Evolutionary conservation across 1,139 yeast species (phyloP), one percentile per base, ranked within the genome.

Genomic region (Pichia sp.): DNA sequence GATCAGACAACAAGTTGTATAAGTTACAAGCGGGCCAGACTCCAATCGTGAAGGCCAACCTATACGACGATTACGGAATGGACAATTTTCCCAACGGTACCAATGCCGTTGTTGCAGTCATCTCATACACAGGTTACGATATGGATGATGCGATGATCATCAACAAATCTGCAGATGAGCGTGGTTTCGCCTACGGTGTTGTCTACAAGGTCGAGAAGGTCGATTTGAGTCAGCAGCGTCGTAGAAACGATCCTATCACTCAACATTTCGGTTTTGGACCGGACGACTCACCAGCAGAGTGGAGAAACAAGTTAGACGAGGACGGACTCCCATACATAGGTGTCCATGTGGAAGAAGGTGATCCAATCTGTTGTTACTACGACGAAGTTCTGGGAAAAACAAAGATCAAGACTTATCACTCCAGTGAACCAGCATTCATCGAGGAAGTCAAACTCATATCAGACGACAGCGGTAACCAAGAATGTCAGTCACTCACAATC

Each of bases 131-230:
- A 7, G 99, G 99, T 62, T 93, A 93, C 68, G 99, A 93, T 87
- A 93, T 93, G 99, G 84, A 93, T 74, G 99, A 93, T 72, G 99
- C 99, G 67, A 93, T 93, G 99, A 93, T 93, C 66, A 82, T 93
- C 64, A 95, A 93, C 71, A 93, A 93, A 70, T 86, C 96, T 47
- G 96, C 98, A 0, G 95, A 91, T 65, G 99, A 93, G 73, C 81
- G 99, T 70, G 99, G 99, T 0, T 95, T 93, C 61, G 99, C 95
- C 23, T 95, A 93, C 64, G 99, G 99, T 72, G 88, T 96, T 3
- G 95, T 93, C 58, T 90, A 88, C 73, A 93, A 95, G 72, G 95
- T 87, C 36, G 99, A 93, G 68, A 89, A 89, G 71, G 79, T 93
- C 50, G 97, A 93, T 64, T 76, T 93, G 55, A 74, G 86, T 4